A percentile compares a stretch with the other conserved stretches of the same genome.
Conservation (phyloP, 331 rosid genomes). For the Malus hybrid region DNA sequence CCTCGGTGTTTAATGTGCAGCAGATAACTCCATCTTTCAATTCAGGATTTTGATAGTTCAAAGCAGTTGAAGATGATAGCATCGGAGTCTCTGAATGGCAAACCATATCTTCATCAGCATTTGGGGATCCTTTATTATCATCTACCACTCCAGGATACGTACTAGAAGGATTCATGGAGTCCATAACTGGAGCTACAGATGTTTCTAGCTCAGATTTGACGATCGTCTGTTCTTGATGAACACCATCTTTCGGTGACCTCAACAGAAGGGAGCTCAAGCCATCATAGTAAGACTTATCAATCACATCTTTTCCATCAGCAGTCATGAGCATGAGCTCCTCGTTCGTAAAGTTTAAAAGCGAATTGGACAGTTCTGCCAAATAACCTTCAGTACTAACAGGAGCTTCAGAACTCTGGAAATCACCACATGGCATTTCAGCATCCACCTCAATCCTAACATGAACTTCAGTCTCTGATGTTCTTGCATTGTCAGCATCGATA, state of each 20-base stretch:
- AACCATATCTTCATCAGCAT: constrained; percentile 30
- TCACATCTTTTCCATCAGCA: constrained; percentile 51
- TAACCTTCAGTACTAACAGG: constrained; percentile 49
- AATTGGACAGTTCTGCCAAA: constrained; percentile 70
- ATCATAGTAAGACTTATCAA: constrained; percentile 77
- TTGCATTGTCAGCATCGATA: constrained; percentile 18
- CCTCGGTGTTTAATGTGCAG: constrained; percentile 64
- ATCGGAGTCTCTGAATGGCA: constrained; percentile 27
- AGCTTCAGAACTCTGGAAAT: constrained; percentile 23
- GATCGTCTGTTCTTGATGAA: constrained; percentile 32
- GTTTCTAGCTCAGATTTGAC: constrained; percentile 26
- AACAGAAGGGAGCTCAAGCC: constrained; percentile 76
- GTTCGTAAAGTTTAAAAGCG: constrained; percentile 65
- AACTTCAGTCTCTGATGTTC: constrained; percentile 18
- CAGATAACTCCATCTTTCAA: constrained; percentile 30
- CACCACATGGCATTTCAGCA: constrained; percentile 25
- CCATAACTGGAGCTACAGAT: constrained; percentile 24
- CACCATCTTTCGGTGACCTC: constrained; percentile 45
- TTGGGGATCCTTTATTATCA: constrained; percentile 22
- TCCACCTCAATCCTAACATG: constrained; percentile 17
- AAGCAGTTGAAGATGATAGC: constrained; percentile 37
- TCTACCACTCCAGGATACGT: constrained; percentile 31
- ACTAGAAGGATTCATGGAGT: constrained; percentile 24
- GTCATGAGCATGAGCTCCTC: constrained; percentile 69
- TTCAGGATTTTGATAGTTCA: constrained; percentile 44